Conservation (phyloP, 2,329 filamentous ascomycete genomes). For the Epichloe aotearoae region DNA sequence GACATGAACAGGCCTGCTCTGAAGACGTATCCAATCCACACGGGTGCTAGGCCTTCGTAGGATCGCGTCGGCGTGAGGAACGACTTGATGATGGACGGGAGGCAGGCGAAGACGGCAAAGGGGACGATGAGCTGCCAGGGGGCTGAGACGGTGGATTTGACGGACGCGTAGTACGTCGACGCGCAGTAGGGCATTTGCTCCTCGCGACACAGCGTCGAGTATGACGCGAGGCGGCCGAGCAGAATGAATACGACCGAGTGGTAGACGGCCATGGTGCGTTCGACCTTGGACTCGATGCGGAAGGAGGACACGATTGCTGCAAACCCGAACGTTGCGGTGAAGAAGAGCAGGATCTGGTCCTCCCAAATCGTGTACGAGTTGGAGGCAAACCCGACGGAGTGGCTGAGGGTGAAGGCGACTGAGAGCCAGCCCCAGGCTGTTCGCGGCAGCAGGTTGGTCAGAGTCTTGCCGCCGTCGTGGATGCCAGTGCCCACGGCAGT, state of each 20-base stretch:
- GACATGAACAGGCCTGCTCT: conserved; percentile 62
- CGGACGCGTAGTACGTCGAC: conserved; percentile 90
- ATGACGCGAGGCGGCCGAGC: conserved; percentile 66
- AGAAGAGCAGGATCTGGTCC: conserved; percentile 85
- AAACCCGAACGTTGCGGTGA: conserved; percentile 76
- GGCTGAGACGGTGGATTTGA: conserved; percentile 82
- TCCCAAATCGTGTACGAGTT: conserved; percentile 99
- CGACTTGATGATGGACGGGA: conserved; percentile 64
- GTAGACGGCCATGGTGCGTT: conserved; percentile 65
- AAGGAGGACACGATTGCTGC: conserved; percentile 63
- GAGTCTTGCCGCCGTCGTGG: conserved; percentile 27
- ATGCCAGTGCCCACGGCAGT: conserved; percentile 31
- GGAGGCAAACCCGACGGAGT: conserved; percentile 88
- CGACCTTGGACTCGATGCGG: conserved; percentile 50
- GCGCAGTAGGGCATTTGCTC: conserved; percentile 97
- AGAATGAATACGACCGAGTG: conserved; percentile 76
- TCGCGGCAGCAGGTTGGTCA: conserved; percentile 49
- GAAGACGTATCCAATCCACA: conserved; percentile 74
- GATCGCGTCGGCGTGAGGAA: conserved; percentile 75
- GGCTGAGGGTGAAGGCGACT: conserved; percentile 65
- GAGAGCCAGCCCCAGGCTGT: conserved; percentile 83
- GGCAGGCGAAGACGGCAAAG: conserved; percentile 53
- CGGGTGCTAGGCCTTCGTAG: conserved; percentile 71
- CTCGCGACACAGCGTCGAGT: conserved; percentile 87
- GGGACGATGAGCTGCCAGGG: conserved; percentile 79